Evolutionary conservation across 2,329 filamentous ascomycete species (phyloP).

Genomic region (Neopestalotiopsis clavispora): DNA sequence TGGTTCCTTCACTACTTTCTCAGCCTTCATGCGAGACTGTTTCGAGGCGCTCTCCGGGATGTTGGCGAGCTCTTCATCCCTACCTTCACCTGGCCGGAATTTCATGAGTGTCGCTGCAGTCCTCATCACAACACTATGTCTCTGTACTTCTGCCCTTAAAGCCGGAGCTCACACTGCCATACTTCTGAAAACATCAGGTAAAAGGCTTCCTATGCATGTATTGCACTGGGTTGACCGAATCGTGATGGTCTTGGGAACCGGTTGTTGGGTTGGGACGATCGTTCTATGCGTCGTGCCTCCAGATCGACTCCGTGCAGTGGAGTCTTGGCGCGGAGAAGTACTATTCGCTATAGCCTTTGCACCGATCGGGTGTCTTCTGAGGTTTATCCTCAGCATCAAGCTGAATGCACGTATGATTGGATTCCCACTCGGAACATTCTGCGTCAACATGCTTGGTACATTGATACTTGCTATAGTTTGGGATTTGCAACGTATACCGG

Average conservation of each 20-base stretch:
- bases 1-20: conserved; percentile 6
- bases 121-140: conserved; percentile 59
- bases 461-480: conserved; percentile 16
- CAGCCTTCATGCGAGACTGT: conserved; percentile 4
- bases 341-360: conserved; percentile 73
- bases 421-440: conserved; percentile 72
- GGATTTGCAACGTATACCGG: conserved; percentile 19
- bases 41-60: not conserved
- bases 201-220: conserved; percentile 25
- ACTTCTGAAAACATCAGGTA: conserved; percentile 50
- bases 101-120: conserved; percentile 67
- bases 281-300: conserved; percentile 65
- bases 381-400: conserved; percentile 63
- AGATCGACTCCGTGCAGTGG: conserved; percentile 33
- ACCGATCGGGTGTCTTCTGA: conserved; percentile 63
- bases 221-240: not conserved
- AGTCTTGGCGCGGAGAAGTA: conserved; percentile 63
- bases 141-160: conserved; percentile 61
- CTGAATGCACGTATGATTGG: conserved; percentile 59
- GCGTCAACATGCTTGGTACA: conserved; percentile 46
- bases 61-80: not conserved
- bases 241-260: conserved; percentile 26
- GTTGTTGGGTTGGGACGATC: conserved; percentile 66
- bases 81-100: conserved; percentile 33
- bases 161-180: conserved; percentile 66